Conservation (phyloP, 495 filamentous ascomycete genomes). For the Xylaria scruposa region DNA sequence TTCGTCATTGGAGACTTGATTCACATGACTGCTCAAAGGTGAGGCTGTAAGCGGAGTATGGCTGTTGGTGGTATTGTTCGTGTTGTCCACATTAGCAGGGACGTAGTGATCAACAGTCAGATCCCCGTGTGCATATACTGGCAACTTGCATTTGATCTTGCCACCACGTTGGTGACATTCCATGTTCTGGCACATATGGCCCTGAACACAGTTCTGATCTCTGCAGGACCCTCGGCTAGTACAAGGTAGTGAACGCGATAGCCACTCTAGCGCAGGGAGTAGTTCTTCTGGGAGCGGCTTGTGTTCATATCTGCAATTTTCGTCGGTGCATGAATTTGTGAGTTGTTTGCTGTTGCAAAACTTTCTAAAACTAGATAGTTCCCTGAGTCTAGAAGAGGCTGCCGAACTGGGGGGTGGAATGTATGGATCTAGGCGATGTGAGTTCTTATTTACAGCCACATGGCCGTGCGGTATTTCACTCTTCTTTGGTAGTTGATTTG, state of each 20-base stretch:
- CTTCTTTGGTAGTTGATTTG: constrained; percentile 26
- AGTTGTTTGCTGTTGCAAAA: constrained; percentile 56
- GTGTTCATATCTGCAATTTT: constrained; percentile 51
- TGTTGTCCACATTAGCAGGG: not conserved
- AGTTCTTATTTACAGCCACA: constrained; percentile 52
- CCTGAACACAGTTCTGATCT: constrained; percentile 48
- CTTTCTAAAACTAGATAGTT: constrained; percentile 43
- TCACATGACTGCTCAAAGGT: constrained; percentile 14
- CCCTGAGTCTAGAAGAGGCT: constrained; percentile 44
- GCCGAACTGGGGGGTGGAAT: constrained; percentile 41
- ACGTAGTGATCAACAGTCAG: constrained; percentile 6
- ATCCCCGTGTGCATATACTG: constrained; percentile 16
- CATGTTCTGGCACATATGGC: constrained; percentile 48
- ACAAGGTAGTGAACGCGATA: constrained; percentile 41
- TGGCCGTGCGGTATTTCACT: constrained; percentile 34
- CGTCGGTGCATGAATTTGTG: constrained; percentile 29
- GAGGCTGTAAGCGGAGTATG: not conserved
- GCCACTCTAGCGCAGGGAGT: constrained; percentile 47
- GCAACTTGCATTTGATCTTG: constrained; percentile 28
- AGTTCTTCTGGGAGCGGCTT: constrained; percentile 48
- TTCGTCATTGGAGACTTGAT: not conserved
- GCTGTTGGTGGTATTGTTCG: not conserved
- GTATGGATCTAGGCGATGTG: constrained; percentile 53
- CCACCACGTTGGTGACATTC: constrained; percentile 30
- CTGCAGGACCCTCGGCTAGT: constrained; percentile 44